phyloP scores from a whole-genome alignment of 345 rosid genomes.

The Aurinia saxatilis region DNA sequence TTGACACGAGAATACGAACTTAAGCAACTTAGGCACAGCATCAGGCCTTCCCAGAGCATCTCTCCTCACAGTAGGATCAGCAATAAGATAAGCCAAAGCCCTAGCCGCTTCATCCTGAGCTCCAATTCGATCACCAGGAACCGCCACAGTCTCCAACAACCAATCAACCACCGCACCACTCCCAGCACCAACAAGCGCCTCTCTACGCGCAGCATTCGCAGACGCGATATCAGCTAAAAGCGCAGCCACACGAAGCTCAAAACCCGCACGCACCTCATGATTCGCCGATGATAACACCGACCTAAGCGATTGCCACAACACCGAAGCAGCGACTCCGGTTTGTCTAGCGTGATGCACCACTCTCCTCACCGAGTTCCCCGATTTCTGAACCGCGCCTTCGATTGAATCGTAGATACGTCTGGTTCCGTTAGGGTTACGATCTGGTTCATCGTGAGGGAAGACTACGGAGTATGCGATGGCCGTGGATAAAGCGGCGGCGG shows the following conservation, averaged over 20 bases:
- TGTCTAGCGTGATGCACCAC: slow-evolving; percentile 54
- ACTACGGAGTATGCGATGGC: slow-evolving; percentile 40
- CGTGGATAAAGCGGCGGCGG: slow-evolving; percentile 56
- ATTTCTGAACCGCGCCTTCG: slow-evolving; percentile 41
- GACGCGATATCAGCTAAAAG: slow-evolving; percentile 85
- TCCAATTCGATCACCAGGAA: slow-evolving; percentile 46
- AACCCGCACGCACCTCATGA: slow-evolving; percentile 86
- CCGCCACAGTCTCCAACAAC: slow-evolving; percentile 79
- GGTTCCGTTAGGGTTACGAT: slow-evolving; percentile 10
- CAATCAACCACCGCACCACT: slow-evolving; percentile 91
- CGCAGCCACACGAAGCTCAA: slow-evolving; percentile 85
- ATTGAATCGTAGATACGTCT: slow-evolving; percentile 37
- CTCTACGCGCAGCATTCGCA: slow-evolving; percentile 70
- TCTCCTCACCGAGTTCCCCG: slow-evolving; percentile 56
- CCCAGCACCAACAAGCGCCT: slow-evolving; percentile 78
- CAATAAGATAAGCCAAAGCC: slow-evolving; percentile 82
- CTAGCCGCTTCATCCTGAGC: slow-evolving; percentile 95
- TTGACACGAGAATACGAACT: slow-evolving; percentile 82
- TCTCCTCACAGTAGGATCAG: slow-evolving; percentile 66
- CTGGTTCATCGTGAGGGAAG: slow-evolving; percentile 15
- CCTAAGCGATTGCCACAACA: slow-evolving; percentile 83
- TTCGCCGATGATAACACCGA: slow-evolving; percentile 92
- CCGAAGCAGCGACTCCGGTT: slow-evolving; percentile 74
- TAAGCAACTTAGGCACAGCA: slow-evolving; percentile 70
- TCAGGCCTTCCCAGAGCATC: slow-evolving; percentile 77